These are phyloP conservation scores for Xylaria hypoxylon DNA, from an alignment of 2,329 filamentous ascomycete genomes.

Conservation along the genomic window DNA sequence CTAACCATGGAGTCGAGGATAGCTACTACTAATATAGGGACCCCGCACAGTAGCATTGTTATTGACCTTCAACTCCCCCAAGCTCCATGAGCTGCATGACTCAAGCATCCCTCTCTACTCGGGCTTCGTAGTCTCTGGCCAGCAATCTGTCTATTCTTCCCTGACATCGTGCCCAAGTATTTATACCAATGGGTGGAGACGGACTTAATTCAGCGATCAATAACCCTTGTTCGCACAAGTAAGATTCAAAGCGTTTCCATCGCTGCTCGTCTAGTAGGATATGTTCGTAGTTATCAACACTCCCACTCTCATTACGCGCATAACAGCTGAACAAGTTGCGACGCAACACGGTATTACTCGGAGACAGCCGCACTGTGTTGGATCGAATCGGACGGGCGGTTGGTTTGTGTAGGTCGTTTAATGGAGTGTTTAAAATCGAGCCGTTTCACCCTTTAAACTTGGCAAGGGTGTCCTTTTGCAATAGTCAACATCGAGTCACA, in stretches of 20 bases:
- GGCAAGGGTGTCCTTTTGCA: constrained; percentile 68
- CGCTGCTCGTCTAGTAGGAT: neutral
- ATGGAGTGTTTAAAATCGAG: neutral
- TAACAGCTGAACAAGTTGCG: neutral
- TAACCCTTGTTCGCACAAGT: neutral
- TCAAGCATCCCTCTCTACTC: neutral
- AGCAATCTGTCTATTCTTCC: neutral
- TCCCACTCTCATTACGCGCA: neutral
- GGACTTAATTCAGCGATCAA: neutral
- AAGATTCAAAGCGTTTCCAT: neutral
- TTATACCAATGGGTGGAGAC: neutral
- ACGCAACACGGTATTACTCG: neutral
- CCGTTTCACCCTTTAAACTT: constrained; percentile 73
- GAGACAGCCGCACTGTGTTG: neutral
- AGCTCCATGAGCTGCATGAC: constrained; percentile 7
- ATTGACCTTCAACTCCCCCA: neutral
- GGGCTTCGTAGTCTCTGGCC: neutral
- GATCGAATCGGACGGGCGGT: neutral
- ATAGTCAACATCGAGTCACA: constrained; percentile 7
- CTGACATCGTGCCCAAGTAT: neutral
- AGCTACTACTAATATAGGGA: neutral
- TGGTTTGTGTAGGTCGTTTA: neutral
- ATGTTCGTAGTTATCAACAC: neutral
- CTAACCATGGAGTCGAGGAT: neutral
- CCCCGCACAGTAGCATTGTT: neutral